Percentiles rank a stretch among this genome's conserved stretches.
Conservation (phyloP, 2,329 filamentous ascomycete species). For the Zarea fungicola region DNA sequence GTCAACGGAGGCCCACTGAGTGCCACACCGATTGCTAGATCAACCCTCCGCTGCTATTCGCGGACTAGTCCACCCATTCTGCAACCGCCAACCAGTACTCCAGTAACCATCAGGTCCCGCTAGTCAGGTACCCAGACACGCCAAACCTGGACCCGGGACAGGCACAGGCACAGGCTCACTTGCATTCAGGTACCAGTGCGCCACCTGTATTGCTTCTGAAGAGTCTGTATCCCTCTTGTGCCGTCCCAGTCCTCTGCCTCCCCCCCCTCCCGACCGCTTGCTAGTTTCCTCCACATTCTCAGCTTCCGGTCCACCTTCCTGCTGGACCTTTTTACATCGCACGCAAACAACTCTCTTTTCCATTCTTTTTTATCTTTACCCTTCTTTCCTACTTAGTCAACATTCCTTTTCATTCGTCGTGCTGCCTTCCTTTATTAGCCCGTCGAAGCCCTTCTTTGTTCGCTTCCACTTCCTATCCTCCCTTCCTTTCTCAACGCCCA, state of each 20-base stretch:
- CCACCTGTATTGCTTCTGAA: not conserved
- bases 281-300: constrained; percentile 5
- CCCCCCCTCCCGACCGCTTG: not conserved
- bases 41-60: too few species aligned
- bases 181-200: too few species aligned
- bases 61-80: too few species aligned
- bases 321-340: not conserved
- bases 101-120: not conserved
- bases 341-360: constrained; percentile 8
- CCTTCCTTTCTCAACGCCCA: constrained; percentile 1
- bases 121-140: constrained; percentile 2
- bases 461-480: not conserved
- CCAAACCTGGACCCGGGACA: not conserved
- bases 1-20: too few species aligned
- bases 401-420: not conserved
- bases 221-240: not conserved
- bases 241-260: too few species aligned
- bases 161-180: not conserved
- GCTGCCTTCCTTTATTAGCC: constrained; percentile 14
- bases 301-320: constrained; percentile 2
- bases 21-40: too few species aligned
- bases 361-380: not conserved
- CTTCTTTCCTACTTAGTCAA: constrained; percentile 7
- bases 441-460: not conserved
- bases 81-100: too few species aligned